A percentile compares a stretch with the other conserved stretches of the same genome.
phyloP scores from a whole-genome alignment of 148 eudicot species.

The Heliosperma pusillum region DNA sequence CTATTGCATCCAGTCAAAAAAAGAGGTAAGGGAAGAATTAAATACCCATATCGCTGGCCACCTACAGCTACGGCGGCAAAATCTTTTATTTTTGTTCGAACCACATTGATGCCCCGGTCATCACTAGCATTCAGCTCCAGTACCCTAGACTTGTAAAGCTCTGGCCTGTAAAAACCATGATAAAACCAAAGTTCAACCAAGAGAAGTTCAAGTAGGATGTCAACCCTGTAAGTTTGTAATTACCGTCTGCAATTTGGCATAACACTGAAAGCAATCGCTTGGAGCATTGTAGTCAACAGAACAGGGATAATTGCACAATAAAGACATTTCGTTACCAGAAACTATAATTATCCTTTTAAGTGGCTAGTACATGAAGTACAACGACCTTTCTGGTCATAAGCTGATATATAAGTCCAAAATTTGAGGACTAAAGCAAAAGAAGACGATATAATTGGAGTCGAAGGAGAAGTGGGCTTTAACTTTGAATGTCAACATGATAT shows the following conservation, averaged over 20 bases:
- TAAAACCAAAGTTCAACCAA: conserved; percentile 8
- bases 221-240: no score
- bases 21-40: conserved; percentile 5
- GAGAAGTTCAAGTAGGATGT: neutral
- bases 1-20: conserved; percentile 14
- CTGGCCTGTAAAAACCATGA: conserved; percentile 56
- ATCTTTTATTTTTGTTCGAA: conserved; percentile 88
- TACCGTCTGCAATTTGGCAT: no score
- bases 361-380: no score
- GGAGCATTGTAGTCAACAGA: neutral
- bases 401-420: no score
- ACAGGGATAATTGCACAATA: no score
- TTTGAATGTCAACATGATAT: no score
- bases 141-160: conserved; percentile 88
- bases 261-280: neutral
- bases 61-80: conserved; percentile 97
- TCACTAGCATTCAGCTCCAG: conserved; percentile 98
- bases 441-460: no score
- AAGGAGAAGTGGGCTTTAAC: no score
- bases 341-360: no score
- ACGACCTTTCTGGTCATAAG: no score
- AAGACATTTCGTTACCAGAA: no score
- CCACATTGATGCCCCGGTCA: conserved; percentile 97
- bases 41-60: conserved; percentile 62
- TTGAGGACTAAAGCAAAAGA: no score